Evolutionary conservation across 148 eudicot genomes (phyloP), one percentile per base, ranked within the genome.

Genomic region (Amaranthus cruentus): DNA sequence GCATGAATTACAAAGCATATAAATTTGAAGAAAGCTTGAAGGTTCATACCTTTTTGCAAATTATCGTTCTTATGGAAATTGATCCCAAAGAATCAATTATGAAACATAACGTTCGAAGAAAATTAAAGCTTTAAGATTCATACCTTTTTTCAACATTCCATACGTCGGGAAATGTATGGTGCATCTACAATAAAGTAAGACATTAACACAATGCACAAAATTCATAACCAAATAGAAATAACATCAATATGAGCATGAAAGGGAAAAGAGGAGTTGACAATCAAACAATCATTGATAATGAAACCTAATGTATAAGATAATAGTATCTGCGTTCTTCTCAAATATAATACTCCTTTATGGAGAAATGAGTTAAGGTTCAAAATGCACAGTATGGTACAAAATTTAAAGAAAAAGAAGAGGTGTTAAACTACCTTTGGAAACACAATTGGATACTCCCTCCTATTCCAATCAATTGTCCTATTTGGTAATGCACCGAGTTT

Each of bases 71-170:
- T 95, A 97, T 4, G 98, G 98, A 85, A 95, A 95, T 55, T 28
- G 0, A 72, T 66, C 48, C 21, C 15, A 47, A 47, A 3, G 8
- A 9, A 53, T 12, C 21, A 57, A 15, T 5, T 42, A 28, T 10
- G 44, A 44, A 52, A 55, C 10, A 46, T 44, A 64, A 42, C 7
- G 4, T 6, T 18, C 3, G 50, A 44, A 2, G 4, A 62, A 68
- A 46, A 52, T 5, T 2, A 21, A 57, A 14, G 49, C 6, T 12
- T 51, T 50, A 49, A 47, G 79, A 21, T 72, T 60, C 77, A 63
- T 82, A 95, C 98, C 86, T 90, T 68, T 90, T 83, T 80, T 95
- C 97, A 69, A 91, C 77, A 78, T 88, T 83, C 98, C 97, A 95
- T 47, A 95, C 73, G 67, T 95, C 98, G 4, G 98, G 98, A 85